Conservation (phyloP, 495 filamentous ascomycete species). For the Aspergillus nanangensis region DNA sequence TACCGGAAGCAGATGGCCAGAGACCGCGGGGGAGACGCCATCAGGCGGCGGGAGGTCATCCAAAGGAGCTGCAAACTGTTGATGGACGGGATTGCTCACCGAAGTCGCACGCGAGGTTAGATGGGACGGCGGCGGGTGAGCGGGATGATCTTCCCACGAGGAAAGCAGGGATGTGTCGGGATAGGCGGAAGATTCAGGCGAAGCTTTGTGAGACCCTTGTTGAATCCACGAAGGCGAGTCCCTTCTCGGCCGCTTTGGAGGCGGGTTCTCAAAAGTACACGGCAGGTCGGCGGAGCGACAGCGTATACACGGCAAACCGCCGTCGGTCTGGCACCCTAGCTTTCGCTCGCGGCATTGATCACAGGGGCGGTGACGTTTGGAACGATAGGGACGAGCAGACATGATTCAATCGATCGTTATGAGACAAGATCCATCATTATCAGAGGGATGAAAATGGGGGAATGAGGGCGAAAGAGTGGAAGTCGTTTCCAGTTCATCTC, state of each 20-base stretch:
- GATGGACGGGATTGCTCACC: neutral
- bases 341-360: constrained; percentile 35
- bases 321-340: constrained; percentile 28
- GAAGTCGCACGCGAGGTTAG: neutral
- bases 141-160: constrained; percentile 1
- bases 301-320: constrained; percentile 23
- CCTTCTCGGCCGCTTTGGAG: constrained; percentile 20
- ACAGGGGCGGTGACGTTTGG: constrained; percentile 34
- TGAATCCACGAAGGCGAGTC: neutral
- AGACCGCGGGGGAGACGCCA: constrained; percentile 13
- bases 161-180: neutral
- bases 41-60: constrained; percentile 10
- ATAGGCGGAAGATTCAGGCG: neutral
- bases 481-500: too few relatives aligned
- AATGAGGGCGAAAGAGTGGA: too few relatives aligned
- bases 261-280: constrained; percentile 29
- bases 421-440: constrained; percentile 1
- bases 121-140: neutral
- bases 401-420: neutral
- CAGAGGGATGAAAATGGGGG: too few relatives aligned
- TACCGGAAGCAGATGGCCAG: constrained; percentile 8
- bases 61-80: constrained; percentile 11
- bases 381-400: constrained; percentile 31
- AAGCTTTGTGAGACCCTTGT: neutral
- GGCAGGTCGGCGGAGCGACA: constrained; percentile 22